Evolutionary conservation across 2,329 filamentous ascomycete species (phyloP).

Genomic region (Curvularia lunata): DNA sequence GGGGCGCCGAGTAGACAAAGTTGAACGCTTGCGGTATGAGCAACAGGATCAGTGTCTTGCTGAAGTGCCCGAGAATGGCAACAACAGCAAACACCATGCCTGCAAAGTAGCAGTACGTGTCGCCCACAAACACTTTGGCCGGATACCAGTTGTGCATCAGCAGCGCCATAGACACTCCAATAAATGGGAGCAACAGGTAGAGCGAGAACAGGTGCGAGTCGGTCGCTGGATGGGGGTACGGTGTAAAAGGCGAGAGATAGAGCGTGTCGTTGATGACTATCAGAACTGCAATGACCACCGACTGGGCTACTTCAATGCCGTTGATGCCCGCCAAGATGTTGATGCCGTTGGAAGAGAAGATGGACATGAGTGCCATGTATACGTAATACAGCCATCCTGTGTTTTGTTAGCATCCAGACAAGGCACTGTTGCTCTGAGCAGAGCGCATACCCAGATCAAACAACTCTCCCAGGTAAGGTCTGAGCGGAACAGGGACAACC

Average conservation of each 20-base stretch:
- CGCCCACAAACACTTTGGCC: slow-evolving; percentile 91
- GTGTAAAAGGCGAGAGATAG: slow-evolving; percentile 75
- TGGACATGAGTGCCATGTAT: slow-evolving; percentile 96
- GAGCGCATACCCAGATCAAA: slow-evolving; percentile 69
- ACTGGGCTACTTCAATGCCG: slow-evolving; percentile 95
- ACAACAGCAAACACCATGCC: slow-evolving; percentile 99
- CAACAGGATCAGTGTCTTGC: slow-evolving; percentile 90
- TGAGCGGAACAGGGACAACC: slow-evolving; percentile 84
- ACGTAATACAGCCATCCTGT: slow-evolving; percentile 74
- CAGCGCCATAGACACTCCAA: slow-evolving; percentile 87
- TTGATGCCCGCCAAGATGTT: slow-evolving; percentile 99
- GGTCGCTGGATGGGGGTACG: slow-evolving; percentile 88
- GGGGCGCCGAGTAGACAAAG: slow-evolving; percentile 90
- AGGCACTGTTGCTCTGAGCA: neutral
- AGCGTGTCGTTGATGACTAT: slow-evolving; percentile 86
- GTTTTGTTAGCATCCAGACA: slow-evolving; percentile 22
- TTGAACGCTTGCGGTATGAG: slow-evolving; percentile 96
- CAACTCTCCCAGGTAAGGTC: slow-evolving; percentile 82
- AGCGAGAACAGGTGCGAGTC: slow-evolving; percentile 96
- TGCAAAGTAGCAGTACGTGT: slow-evolving; percentile 99
- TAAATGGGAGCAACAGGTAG: slow-evolving; percentile 91
- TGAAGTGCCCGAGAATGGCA: slow-evolving; percentile 95
- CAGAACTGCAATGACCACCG: slow-evolving; percentile 83
- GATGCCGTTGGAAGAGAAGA: slow-evolving; percentile 98
- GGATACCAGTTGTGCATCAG: slow-evolving; percentile 96